These are phyloP conservation scores for Russula foetens DNA, from an alignment of 768 basidiomycete species.

Conservation along the genomic window DNA sequence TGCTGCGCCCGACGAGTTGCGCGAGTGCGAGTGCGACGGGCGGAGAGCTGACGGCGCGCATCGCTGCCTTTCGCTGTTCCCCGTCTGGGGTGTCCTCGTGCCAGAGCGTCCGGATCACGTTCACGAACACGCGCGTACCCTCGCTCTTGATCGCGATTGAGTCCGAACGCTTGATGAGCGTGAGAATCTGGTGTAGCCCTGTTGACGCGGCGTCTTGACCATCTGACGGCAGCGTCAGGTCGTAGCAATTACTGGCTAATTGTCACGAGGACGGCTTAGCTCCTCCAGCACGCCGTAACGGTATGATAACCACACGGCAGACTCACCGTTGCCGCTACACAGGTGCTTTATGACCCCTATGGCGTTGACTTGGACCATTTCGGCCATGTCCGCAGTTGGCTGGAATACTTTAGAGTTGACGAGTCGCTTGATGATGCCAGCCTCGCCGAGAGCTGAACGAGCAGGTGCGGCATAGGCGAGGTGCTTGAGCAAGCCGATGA, in stretches of 20 bases:
- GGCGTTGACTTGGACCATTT: constrained; percentile 79
- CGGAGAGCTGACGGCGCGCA: constrained; percentile 42
- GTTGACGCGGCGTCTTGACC: constrained; percentile 30
- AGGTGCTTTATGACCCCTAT: constrained; percentile 88
- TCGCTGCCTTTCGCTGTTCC: constrained; percentile 46
- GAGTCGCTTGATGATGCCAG: constrained; percentile 55
- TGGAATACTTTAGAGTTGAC: constrained; percentile 60
- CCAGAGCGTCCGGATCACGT: constrained; percentile 75
- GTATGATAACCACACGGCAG: background rate
- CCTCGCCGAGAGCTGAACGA: constrained; percentile 48
- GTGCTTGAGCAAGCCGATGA: constrained; percentile 81
- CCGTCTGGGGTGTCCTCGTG: constrained; percentile 40
- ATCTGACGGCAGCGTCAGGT: constrained; percentile 42
- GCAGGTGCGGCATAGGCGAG: constrained; percentile 59
- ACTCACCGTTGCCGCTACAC: constrained; percentile 65
- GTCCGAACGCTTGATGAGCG: constrained; percentile 70
- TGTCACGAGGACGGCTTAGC: background rate
- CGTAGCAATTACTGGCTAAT: constrained; percentile 39
- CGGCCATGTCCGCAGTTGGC: constrained; percentile 70
- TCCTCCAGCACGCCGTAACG: background rate
- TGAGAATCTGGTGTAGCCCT: constrained; percentile 61
- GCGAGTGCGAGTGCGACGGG: constrained; percentile 56
- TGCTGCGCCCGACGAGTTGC: constrained; percentile 65
- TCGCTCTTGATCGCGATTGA: constrained; percentile 81
- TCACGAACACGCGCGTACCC: constrained; percentile 82